phyloP scores from a whole-genome alignment of 192 early-diverging fungal species.

The Phlyctochytrium planicorne region DNA sequence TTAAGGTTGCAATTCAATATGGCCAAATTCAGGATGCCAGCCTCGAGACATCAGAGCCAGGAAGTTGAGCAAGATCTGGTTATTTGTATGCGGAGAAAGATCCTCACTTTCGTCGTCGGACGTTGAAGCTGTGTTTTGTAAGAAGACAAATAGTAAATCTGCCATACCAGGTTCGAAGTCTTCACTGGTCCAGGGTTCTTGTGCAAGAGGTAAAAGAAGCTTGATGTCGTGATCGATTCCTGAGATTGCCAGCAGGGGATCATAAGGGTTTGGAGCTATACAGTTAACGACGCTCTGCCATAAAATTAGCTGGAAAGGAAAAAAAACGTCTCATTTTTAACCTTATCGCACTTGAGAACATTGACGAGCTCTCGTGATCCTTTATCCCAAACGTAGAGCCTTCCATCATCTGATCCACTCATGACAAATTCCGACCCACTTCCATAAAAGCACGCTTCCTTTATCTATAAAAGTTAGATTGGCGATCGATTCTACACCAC shows the following conservation, averaged over 20 bases:
- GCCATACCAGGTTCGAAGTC: too few relatives aligned
- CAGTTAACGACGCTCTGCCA: slow-evolving; percentile 22
- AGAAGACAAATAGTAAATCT: too few relatives aligned
- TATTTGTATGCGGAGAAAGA: too few relatives aligned
- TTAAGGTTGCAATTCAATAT: too few relatives aligned
- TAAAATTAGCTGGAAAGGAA: background rate
- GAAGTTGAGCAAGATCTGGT: too few relatives aligned
- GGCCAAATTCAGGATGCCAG: too few relatives aligned
- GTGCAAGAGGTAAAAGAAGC: slow-evolving; percentile 7
- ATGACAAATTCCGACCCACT: slow-evolving; percentile 14
- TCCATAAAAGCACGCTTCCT: slow-evolving; percentile 27
- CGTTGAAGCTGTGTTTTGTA: too few relatives aligned
- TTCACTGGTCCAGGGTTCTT: slow-evolving; percentile 3
- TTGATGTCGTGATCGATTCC: slow-evolving; percentile 25
- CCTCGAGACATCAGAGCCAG: too few relatives aligned
- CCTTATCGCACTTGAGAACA: slow-evolving; percentile 14
- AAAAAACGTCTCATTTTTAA: background rate
- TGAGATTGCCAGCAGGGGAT: slow-evolving; percentile 1
- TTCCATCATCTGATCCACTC: slow-evolving; percentile 21
- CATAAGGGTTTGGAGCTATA: slow-evolving; percentile 17
- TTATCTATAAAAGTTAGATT: slow-evolving; percentile 11
- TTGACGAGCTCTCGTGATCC: slow-evolving; percentile 18
- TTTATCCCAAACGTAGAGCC: slow-evolving; percentile 18
- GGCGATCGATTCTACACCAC: background rate
- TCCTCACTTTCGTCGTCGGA: too few relatives aligned